Base-by-base conservation (phyloP, 139 green algal genomes). In the Parachlorella kessleri region DNA sequence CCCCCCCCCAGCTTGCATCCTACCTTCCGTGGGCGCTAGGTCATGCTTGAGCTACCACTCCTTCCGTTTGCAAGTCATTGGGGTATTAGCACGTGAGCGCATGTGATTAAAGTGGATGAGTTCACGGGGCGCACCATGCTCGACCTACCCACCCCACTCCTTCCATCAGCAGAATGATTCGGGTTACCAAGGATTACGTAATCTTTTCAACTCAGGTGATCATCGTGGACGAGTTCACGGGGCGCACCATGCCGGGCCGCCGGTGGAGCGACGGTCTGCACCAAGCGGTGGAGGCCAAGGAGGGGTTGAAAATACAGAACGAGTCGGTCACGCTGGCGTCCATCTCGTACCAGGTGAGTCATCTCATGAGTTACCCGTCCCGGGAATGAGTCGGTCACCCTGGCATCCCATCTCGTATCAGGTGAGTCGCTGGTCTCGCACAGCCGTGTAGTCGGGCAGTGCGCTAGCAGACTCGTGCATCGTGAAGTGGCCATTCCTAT, bases 201-300 rank as follows among this genome's bases (percentile, higher is more conserved):
- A n/a, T n/a, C n/a, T n/a, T n/a, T 72, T 84, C 78, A 59, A 10
- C 18, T 4, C 64, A 86, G 83, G 87, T 99, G 55, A 91, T 99
- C 80, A 99, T 99, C 73, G 95, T 99, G 33, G 97, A 99, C 76
- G 96, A 99, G 90, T 98, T 98, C 88, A 99, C 97, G 0, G 94
- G 94, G 23, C 89, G 95, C 72, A 98, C 93, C 72, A 98, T 98
- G 95, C 90, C 90, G 9, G 97, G 96, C 54, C 88, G 96, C 42
- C 83, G 96, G 64, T 99, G 94, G 94, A 86, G 76, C 70, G 96
- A 99, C 55, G 95, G 95, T 9, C 87, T 99, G 73, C 95, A 98
- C 86, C 94, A 97, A 86, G 97, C 97, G 1, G 89, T 99, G 18
- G 97, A 99, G 88, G 96, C 97, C 32, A 99, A 99, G 90, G 97